These are phyloP conservation scores for Pinus albicaulis DNA, from an alignment of 75 land plant genomes.

Conservation along the genomic window DNA sequence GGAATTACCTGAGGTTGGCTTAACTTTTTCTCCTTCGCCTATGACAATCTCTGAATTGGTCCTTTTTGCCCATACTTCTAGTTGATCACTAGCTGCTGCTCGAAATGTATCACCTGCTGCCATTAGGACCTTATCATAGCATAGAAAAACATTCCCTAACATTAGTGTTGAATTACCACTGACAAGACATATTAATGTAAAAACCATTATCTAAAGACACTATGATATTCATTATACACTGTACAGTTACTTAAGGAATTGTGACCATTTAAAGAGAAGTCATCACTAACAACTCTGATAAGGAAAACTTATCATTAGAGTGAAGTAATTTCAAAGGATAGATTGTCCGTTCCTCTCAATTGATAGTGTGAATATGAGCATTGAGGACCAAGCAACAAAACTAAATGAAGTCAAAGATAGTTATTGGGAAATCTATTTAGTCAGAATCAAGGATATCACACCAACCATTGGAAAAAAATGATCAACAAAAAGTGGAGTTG, in stretches of 20 bases:
- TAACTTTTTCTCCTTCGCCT: slow-evolving; percentile 63
- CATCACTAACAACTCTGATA: background rate
- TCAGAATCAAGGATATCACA: too few species aligned
- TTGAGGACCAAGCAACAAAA: background rate
- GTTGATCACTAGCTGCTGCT: slow-evolving; percentile 97
- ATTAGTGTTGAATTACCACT: background rate
- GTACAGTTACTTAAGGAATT: background rate
- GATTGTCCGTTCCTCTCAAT: background rate
- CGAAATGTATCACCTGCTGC: slow-evolving; percentile 99
- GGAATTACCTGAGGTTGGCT: slow-evolving; percentile 73
- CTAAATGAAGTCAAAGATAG: background rate
- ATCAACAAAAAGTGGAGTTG: background rate
- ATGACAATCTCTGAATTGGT: slow-evolving; percentile 92
- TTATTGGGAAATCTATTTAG: too few species aligned
- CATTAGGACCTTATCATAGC: slow-evolving; percentile 66
- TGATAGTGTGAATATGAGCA: background rate
- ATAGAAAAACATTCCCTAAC: background rate
- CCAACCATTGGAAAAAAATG: background rate
- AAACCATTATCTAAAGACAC: background rate
- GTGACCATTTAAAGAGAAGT: background rate
- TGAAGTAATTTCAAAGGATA: background rate
- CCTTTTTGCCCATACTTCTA: slow-evolving; percentile 97
- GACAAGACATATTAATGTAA: background rate
- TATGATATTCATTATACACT: background rate
- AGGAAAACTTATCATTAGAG: background rate